These are phyloP conservation scores for Colletotrichum simmondsii DNA, from an alignment of 2,329 filamentous ascomycete species.

Conservation along the genomic window DNA sequence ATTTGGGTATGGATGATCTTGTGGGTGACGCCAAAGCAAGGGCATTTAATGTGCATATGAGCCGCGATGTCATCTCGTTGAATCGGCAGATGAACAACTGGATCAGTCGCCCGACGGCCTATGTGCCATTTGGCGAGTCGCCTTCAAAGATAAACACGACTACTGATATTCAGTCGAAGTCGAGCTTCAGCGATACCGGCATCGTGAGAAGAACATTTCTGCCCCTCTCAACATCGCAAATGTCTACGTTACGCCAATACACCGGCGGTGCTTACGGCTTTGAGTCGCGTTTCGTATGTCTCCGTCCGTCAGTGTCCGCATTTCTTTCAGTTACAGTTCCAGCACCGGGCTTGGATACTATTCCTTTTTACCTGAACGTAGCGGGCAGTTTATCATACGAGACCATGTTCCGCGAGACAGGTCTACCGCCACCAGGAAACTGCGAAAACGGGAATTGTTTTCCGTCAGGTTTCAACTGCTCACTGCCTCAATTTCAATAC, in stretches of 20 bases:
- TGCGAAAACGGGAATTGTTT: slow-evolving; percentile 4
- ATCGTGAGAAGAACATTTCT: background rate
- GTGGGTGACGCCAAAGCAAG: background rate
- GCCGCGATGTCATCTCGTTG: slow-evolving; percentile 1
- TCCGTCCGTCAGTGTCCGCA: background rate
- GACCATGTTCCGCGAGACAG: background rate
- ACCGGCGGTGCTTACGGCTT: background rate
- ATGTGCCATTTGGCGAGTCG: slow-evolving; percentile 4
- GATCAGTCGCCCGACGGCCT: background rate
- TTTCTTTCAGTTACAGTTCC: background rate
- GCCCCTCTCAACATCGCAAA: background rate
- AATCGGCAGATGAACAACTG: slow-evolving; percentile 19
- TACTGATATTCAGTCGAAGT: background rate
- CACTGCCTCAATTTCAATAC: slow-evolving; percentile 2
- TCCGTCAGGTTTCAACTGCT: slow-evolving; percentile 1
- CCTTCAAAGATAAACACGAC: background rate
- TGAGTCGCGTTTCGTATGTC: slow-evolving; percentile 13
- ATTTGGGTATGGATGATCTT: background rate
- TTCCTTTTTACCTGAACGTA: slow-evolving; percentile 1
- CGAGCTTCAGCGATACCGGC: background rate
- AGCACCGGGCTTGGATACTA: background rate
- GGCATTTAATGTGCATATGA: background rate
- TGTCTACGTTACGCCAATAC: background rate
- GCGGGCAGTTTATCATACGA: background rate
- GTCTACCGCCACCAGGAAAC: background rate